Evolutionary conservation across 1,139 yeast genomes (phyloP).

Genomic region (Maudiozyma humilis): DNA sequence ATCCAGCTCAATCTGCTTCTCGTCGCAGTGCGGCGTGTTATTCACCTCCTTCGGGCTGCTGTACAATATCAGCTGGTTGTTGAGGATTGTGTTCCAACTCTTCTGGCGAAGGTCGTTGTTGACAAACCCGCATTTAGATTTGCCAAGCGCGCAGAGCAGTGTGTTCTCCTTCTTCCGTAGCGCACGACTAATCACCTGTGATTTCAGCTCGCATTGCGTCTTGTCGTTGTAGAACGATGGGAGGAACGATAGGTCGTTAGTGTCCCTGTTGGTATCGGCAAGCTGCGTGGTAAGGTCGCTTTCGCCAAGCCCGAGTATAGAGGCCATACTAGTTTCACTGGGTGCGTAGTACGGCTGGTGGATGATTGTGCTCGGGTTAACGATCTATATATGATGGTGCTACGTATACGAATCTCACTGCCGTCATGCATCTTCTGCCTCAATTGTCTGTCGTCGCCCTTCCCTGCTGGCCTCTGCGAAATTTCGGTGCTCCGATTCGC

Average conservation of each 20-base stretch:
- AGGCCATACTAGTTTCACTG: neutral
- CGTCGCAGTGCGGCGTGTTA: slow-evolving; percentile 40
- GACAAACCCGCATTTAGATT: slow-evolving; percentile 23
- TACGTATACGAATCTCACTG: too few relatives aligned
- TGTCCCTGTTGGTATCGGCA: neutral
- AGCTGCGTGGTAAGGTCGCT: neutral
- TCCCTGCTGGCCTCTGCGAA: too few relatives aligned
- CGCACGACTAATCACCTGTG: slow-evolving; percentile 3
- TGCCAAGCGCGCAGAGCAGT: slow-evolving; percentile 17
- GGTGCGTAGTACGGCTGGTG: too few relatives aligned
- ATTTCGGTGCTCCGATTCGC: too few relatives aligned
- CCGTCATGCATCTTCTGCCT: too few relatives aligned
- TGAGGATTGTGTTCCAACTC: slow-evolving; percentile 20
- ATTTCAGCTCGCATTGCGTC: slow-evolving; percentile 2
- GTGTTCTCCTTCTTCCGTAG: neutral
- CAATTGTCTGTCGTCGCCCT: too few relatives aligned
- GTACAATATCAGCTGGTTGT: slow-evolving; percentile 10
- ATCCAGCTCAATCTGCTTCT: slow-evolving; percentile 71
- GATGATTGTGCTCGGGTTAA: too few relatives aligned
- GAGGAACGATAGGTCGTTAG: slow-evolving; percentile 1
- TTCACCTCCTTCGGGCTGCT: neutral
- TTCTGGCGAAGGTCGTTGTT: slow-evolving; percentile 14
- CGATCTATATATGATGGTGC: too few relatives aligned
- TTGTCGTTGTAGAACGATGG: slow-evolving; percentile 5
- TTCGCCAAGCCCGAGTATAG: neutral